Evolutionary conservation across 192 early-diverging fungal genomes (phyloP), one percentile per base, ranked within the genome.

Genomic region (Oehlia diaphana): DNA sequence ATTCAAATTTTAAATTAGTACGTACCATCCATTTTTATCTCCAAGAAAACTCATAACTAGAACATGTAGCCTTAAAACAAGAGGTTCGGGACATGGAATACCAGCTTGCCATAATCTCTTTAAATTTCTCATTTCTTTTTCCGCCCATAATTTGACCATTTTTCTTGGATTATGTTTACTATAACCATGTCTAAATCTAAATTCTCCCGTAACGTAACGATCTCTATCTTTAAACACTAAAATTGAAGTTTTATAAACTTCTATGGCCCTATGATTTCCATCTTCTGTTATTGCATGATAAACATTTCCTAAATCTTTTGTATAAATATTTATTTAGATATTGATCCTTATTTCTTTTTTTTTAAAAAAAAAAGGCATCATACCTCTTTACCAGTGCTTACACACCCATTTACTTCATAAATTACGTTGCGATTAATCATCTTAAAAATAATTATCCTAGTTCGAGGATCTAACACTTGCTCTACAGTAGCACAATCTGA

Each of bases 231-330:
- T 98, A 86, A 99, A 99, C 1, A 92, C 91, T 79, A 99, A 87
- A 75, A 99, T 97, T n/a, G 96, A 97, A 31, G 98, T 98, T 81
- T 99, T 99, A 88, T 99, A 99, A 44, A 99, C 92, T 81, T 99
- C 97, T 81, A 99, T 95, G 9, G 98, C 96, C 8, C 93, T 86
- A 81, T 97, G 96, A 62, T 88, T 84, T 35, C 93, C 94, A 14
- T 86, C 80, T 65, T 95, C 94, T 12, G 96, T 97, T 19, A 90
- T 86, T 9, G 98, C 98, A 74, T 99, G 97, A 79, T 99, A 99
- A 21, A 99, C 98, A 83, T 99, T 99, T 78, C 98, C 86, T 91
- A 49, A 63, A 63, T 44, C 8, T 5, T 21, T 28, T 58, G 23
- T 44, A 39, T 19, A 23, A 68, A 37, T 12, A n/a, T n/a, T n/a